phyloP scores from a whole-genome alignment of 164 flowering plant genomes.

The Paratinospora sagittata region DNA sequence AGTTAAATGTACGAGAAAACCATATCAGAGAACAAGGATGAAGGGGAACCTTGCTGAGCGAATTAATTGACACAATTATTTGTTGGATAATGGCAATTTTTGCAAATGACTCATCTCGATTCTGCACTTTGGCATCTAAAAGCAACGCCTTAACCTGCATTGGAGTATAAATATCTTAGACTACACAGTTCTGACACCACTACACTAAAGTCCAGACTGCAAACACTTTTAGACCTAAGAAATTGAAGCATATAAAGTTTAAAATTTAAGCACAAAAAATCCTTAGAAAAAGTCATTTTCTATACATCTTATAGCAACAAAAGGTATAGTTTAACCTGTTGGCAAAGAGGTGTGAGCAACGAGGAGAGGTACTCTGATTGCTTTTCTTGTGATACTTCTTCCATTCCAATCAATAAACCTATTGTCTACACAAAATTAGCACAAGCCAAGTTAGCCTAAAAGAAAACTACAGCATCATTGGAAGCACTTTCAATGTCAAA shows the following conservation, averaged over 20 bases:
- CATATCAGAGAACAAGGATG: not conserved
- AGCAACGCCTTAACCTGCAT: constrained; percentile 72
- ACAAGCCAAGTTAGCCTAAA: constrained; percentile 2
- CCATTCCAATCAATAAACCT: constrained; percentile 94
- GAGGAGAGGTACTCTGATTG: constrained; percentile 83
- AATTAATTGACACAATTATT: constrained; percentile 80
- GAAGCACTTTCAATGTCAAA: not conserved
- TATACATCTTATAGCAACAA: constrained; percentile 3
- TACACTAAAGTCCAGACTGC: not conserved
- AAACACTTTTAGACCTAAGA: not conserved
- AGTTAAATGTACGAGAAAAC: not conserved
- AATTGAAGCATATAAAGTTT: not conserved
- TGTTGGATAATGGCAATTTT: constrained; percentile 66
- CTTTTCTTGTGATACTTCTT: constrained; percentile 77
- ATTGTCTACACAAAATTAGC: constrained; percentile 56
- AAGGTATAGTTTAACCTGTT: constrained; percentile 51
- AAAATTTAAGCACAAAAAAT: not conserved
- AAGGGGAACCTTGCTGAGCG: constrained; percentile 84
- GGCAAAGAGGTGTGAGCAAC: constrained; percentile 87
- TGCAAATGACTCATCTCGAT: constrained; percentile 45
- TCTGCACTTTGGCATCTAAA: constrained; percentile 38
- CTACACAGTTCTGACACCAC: not conserved
- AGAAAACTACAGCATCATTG: constrained; percentile 1
- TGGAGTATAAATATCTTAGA: constrained; percentile 10
- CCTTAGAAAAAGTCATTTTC: not conserved